Conservation (phyloP, 352 stramenopile genomes). For the Phytophthora kernoviae region DNA sequence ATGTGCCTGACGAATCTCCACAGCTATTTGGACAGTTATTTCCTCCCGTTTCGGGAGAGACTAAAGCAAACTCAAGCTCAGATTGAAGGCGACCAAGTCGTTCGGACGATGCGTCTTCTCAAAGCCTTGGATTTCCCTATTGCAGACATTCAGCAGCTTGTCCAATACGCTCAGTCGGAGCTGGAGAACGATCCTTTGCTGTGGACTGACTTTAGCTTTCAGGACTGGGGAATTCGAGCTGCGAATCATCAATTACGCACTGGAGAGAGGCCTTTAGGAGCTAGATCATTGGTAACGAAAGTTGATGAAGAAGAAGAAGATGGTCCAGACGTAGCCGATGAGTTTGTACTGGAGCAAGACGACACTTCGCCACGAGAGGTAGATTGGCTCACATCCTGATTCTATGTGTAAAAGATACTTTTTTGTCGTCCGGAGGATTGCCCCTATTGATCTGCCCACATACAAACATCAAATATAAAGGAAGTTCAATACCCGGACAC, state of each 20-base stretch:
- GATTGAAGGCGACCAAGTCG: conserved; percentile 10
- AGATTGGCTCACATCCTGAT: conserved; percentile 25
- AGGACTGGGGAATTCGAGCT: conserved; percentile 44
- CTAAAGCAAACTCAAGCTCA: conserved; percentile 9
- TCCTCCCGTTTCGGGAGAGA: conserved; percentile 34
- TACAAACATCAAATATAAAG: not conserved
- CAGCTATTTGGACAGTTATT: conserved; percentile 50
- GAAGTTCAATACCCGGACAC: not conserved
- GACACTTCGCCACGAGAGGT: conserved; percentile 21
- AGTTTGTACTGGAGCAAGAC: conserved; percentile 24
- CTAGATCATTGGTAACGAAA: not conserved
- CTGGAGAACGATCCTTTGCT: conserved; percentile 34
- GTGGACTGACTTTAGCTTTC: conserved; percentile 46
- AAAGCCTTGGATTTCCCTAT: conserved; percentile 51
- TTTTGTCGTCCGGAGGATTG: not conserved
- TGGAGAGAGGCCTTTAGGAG: no score
- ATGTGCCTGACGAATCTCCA: conserved; percentile 72
- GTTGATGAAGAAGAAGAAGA: not conserved
- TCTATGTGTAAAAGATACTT: conserved; percentile 1
- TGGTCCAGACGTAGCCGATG: not conserved
- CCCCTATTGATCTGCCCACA: not conserved
- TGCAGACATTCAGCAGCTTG: conserved; percentile 33
- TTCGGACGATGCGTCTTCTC: conserved; percentile 36
- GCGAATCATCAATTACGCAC: not conserved
- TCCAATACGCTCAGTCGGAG: conserved; percentile 25